These are phyloP conservation scores for Hanseniaspora sp. DNA, from an alignment of 1,139 yeast genomes.

Conservation along the genomic window DNA sequence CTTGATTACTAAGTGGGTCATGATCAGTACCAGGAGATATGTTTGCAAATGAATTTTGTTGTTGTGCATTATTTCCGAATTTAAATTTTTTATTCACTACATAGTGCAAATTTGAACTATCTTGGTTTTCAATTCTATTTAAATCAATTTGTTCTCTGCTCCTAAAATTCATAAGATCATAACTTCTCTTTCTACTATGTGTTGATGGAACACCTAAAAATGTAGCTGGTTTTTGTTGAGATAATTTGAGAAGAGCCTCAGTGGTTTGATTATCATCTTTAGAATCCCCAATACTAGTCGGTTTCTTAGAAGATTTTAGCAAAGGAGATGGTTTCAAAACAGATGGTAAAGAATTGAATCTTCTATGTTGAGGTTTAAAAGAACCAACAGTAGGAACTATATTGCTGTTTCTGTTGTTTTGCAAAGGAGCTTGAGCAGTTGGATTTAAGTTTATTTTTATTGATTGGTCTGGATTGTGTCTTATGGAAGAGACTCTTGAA, in stretches of 20 bases:
- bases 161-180: not conserved
- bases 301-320: not conserved
- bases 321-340: slow-evolving; percentile 16
- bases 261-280: slow-evolving; percentile 5
- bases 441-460: not conserved
- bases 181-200: slow-evolving; percentile 11
- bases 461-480: slow-evolving; percentile 1
- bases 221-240: not conserved
- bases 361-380: slow-evolving; percentile 15
- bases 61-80: not conserved
- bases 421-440: not conserved
- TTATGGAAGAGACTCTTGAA: slow-evolving; percentile 2
- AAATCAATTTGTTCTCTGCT: slow-evolving; percentile 1
- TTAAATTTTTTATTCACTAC: slow-evolving; percentile 12
- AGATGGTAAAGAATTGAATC: slow-evolving; percentile 25
- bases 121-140: not conserved
- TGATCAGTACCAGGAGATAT: not conserved
- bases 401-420: not conserved
- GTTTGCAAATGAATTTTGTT: not conserved
- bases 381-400: not conserved
- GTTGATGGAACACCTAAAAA: too few relatives aligned
- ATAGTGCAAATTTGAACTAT: not conserved
- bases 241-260: slow-evolving; percentile 5
- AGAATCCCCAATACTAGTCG: not conserved
- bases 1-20: not conserved